These are phyloP conservation scores for Cyberlindnera petersonii DNA, from an alignment of 805 yeast genomes.

Conservation along the genomic window DNA sequence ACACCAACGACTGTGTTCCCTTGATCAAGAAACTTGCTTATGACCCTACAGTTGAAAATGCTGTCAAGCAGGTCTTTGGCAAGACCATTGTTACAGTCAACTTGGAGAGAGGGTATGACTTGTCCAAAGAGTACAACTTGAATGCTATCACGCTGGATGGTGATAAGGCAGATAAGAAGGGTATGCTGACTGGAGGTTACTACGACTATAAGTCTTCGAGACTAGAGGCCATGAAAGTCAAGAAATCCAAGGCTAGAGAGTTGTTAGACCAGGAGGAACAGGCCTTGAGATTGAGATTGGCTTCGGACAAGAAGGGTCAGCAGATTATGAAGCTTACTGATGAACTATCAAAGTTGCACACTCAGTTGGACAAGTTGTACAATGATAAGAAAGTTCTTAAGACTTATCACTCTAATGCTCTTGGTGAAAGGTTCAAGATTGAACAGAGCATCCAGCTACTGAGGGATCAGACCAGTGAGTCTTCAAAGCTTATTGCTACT, in stretches of 20 bases:
- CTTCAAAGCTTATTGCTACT: constrained; percentile 14
- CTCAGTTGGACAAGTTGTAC: constrained; percentile 40
- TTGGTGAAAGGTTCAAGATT: constrained; percentile 38
- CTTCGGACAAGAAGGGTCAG: constrained; percentile 45
- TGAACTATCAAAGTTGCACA: constrained; percentile 32
- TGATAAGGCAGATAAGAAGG: constrained; percentile 79
- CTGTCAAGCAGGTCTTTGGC: constrained; percentile 78
- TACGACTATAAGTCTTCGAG: constrained; percentile 66
- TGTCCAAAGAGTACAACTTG: constrained; percentile 56
- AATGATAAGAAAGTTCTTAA: constrained; percentile 41
- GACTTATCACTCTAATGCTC: constrained; percentile 38
- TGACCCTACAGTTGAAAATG: constrained; percentile 54
- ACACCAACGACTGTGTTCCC: constrained; percentile 62
- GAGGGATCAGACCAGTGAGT: constrained; percentile 9
- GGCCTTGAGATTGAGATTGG: constrained; percentile 35
- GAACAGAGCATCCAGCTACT: constrained; percentile 39
- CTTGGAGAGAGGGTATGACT: constrained; percentile 61
- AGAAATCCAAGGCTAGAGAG: constrained; percentile 50
- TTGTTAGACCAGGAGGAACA: constrained; percentile 38
- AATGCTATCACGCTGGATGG: constrained; percentile 89
- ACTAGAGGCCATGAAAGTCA: constrained; percentile 60
- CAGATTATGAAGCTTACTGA: constrained; percentile 49
- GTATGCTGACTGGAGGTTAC: constrained; percentile 87
- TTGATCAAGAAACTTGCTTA: constrained; percentile 68
- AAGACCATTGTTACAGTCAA: constrained; percentile 72